phyloP scores from a whole-genome alignment of 2,329 filamentous ascomycete species.

The Botrytis porri region DNA sequence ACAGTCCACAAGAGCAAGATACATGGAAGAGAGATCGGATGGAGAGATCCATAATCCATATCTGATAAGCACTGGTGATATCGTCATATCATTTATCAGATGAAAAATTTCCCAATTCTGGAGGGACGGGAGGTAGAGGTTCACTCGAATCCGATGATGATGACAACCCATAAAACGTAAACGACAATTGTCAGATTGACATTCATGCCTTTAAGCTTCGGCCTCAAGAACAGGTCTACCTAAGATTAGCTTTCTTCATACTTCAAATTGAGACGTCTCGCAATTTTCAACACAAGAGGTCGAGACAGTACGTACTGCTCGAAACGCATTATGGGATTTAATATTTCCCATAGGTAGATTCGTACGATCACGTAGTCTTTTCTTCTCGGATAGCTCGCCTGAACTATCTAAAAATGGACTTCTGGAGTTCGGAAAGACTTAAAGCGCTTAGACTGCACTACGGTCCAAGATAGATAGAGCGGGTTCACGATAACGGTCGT shows the following conservation, averaged over 20 bases:
- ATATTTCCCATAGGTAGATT: not conserved
- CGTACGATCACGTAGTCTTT: not conserved
- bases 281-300: not conserved
- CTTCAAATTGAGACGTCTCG: constrained; percentile 2
- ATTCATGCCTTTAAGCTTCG: constrained; percentile 10
- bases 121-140: not conserved
- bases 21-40: not conserved
- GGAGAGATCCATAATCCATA: not conserved
- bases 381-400: not conserved
- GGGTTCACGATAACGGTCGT: not conserved
- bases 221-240: constrained; percentile 1
- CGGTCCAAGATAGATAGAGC: not conserved
- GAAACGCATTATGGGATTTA: not conserved
- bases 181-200: not conserved
- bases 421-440: not conserved
- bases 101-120: not conserved
- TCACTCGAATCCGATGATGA: not conserved
- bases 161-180: not conserved
- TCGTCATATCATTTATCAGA: constrained; percentile 1
- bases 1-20: not conserved
- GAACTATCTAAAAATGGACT: not conserved
- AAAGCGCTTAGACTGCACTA: not conserved
- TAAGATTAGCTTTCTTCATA: constrained; percentile 11
- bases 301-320: not conserved
- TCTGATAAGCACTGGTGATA: not conserved